Base-by-base conservation (phyloP, 139 green algal species). In the Micractinium conductrix region DNA sequence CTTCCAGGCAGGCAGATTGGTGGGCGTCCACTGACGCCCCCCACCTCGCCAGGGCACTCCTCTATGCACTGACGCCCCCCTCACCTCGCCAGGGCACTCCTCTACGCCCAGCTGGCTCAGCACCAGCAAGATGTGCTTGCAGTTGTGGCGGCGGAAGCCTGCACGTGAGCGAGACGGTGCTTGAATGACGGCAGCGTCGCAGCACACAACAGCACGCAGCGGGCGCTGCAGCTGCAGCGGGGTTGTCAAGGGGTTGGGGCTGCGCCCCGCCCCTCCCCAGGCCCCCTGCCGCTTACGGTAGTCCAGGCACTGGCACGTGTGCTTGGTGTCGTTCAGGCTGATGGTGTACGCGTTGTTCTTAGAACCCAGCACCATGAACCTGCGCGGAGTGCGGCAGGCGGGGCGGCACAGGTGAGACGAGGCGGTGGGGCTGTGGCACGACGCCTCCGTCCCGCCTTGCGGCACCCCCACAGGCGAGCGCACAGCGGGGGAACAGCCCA, bases 51-150 rank as follows among this genome's bases (percentile, higher is more conserved):
- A 30, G 12, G 4, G 30, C 65, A 44, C 16, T 14, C 53, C 2
- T 9, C 37, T n/a, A n/a, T n/a, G n/a, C n/a, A n/a, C n/a, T n/a
- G n/a, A n/a, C n/a, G n/a, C 26, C 68, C 10, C 37, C 68, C 28
- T 45, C 73, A 62, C 44, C 73, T 62, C 44, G 2, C 40, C 14
- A 3, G 78, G 78, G 40, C 0, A 1, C 2, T 83, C 78, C 38
- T 73, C 26, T 2, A 72, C 43, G 38, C 58, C 65, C 79, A 84
- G 44, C 37, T 55, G 43, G 2, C 8, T 21, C 21, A 84, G 35
- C 22, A 65, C 42, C 33, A 53, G 62, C 45, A 74, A 68, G 53
- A 89, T 89, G 80, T 89, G 86, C 79, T 89, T 89, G 86, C 86
- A 89, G 73, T 89, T 42, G 38, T 87, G 86, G 33, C 81, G 72